Evolutionary conservation across 805 yeast genomes (phyloP).

Genomic region (Candida stauntonica): DNA sequence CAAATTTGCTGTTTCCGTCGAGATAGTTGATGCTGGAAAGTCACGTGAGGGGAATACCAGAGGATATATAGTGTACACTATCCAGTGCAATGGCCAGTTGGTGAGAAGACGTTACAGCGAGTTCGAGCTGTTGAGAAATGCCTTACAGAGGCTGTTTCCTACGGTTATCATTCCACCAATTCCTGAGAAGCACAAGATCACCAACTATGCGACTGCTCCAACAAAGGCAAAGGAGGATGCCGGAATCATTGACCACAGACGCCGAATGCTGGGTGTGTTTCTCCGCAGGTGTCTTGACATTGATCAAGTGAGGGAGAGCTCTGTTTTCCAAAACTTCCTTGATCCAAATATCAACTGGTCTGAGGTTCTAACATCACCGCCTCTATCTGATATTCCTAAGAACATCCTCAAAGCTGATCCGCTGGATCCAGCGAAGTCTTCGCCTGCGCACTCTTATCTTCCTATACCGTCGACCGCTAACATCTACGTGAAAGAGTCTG

Average conservation of each 20-base stretch:
- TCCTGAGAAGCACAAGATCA: conserved; percentile 73
- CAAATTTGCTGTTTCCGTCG: conserved; percentile 26
- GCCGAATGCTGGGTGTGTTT: conserved; percentile 73
- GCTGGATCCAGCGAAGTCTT: conserved; percentile 48
- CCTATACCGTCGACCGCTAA: conserved; percentile 50
- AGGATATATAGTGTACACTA: conserved; percentile 80
- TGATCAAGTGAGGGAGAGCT: conserved; percentile 51
- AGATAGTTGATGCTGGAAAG: conserved; percentile 79
- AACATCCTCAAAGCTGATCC: conserved; percentile 58
- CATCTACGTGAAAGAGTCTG: conserved; percentile 23
- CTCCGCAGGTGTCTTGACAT: conserved; percentile 70
- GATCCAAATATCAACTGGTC: conserved; percentile 91
- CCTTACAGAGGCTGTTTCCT: conserved; percentile 71
- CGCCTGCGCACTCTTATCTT: conserved; percentile 56
- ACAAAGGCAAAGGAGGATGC: conserved; percentile 38
- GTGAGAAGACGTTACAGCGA: conserved; percentile 89
- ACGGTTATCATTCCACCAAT: conserved; percentile 87
- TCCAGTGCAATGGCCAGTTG: conserved; percentile 52
- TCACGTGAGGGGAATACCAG: conserved; percentile 74
- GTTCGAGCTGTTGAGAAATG: conserved; percentile 76
- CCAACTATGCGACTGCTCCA: conserved; percentile 40
- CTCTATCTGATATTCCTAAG: conserved; percentile 48
- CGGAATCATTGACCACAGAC: conserved; percentile 61
- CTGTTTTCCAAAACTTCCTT: conserved; percentile 69
- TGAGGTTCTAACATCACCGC: conserved; percentile 63